A percentile compares a stretch with the other conserved stretches of the same genome.
These are phyloP conservation scores for maize (Zea mays) DNA, from an alignment of 176 grass and related monocot species.

Conservation along the genomic window Zm-B73-REFERENCE-NAM-5.0 NC_050103.1:176228501-176229000, in stretches of 20 bases:
- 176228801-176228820: constrained; percentile 11
- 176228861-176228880: not conserved
- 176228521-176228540: not conserved
- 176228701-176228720: not conserved
- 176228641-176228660: not conserved
- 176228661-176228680: not conserved
- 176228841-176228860: not conserved
- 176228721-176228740: not conserved
- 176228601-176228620: not conserved
- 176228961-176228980: not conserved
- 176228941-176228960: constrained; percentile 4
- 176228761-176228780: not conserved
- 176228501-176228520: not conserved
- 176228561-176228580: not conserved
- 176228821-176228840: constrained; percentile 10
- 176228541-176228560: not conserved
- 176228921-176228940: not conserved
- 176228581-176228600: not conserved
- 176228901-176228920: not conserved
- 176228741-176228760: not conserved
- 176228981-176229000: constrained; percentile 48
- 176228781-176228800: not conserved
- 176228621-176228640: not conserved
- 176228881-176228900: constrained; percentile 36
- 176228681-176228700: not conserved